Evolutionary conservation across 176 grass and related monocot genomes (phyloP).

Genomic region (Avena sativa): DNA sequence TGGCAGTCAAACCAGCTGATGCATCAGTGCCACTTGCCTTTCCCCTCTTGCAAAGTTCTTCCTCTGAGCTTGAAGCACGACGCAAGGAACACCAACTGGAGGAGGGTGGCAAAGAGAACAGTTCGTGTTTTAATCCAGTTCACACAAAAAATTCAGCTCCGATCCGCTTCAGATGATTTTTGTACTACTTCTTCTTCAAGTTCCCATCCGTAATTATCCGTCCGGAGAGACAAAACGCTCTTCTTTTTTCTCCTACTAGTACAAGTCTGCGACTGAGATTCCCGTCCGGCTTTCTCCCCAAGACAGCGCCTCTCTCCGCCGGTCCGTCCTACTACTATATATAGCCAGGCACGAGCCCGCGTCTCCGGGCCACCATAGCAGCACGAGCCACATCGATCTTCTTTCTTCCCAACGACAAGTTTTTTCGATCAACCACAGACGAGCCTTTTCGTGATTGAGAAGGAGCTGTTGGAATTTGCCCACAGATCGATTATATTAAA

Average conservation of each 20-base stretch:
- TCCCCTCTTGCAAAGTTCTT: too few species aligned
- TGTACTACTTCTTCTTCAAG: too few species aligned
- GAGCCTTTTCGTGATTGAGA: constrained; percentile 22
- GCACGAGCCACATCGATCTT: neutral
- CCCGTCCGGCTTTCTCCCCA: neutral
- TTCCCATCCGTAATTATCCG: neutral
- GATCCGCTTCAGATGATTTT: neutral
- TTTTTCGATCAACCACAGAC: neutral
- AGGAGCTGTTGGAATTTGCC: too few species aligned
- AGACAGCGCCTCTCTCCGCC: neutral
- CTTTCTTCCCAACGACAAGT: neutral
- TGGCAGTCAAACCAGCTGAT: too few species aligned
- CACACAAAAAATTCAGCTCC: too few species aligned
- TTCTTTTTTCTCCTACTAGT: constrained; percentile 11
- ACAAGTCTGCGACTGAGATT: neutral
- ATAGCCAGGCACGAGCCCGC: neutral
- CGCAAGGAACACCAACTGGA: too few species aligned
- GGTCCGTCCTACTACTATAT: too few species aligned
- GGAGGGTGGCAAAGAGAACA: too few species aligned
- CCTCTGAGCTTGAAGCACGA: too few species aligned
- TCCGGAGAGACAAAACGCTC: neutral
- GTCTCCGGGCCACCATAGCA: neutral
- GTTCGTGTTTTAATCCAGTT: too few species aligned
- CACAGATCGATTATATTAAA: too few species aligned
- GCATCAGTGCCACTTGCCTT: too few species aligned